These are phyloP conservation scores for Neolentinus lepideus DNA, from an alignment of 1,284 basidiomycete species.

Conservation along the genomic window DNA sequence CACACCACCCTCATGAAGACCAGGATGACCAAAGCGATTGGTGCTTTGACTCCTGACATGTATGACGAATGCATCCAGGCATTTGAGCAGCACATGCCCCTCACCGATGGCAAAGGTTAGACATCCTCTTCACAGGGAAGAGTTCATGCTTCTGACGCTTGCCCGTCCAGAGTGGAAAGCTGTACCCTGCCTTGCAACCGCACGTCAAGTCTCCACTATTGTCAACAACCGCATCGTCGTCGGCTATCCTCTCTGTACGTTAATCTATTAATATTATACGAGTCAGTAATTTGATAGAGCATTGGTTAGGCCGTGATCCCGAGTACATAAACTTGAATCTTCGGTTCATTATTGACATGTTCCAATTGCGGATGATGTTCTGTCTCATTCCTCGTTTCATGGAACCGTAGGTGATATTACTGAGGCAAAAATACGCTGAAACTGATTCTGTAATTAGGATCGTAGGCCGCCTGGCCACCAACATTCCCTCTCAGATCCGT, in stretches of 20 bases:
- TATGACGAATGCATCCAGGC: slow-evolving; percentile 13
- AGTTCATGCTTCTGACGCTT: background rate
- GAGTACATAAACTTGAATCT: background rate
- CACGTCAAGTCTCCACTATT: background rate
- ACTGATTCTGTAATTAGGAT: background rate
- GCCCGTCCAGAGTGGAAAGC: slow-evolving; percentile 22
- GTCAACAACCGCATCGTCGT: slow-evolving; percentile 29
- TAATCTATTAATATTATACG: background rate
- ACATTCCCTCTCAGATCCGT: background rate
- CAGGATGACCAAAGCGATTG: slow-evolving; percentile 13
- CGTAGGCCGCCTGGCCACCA: background rate
- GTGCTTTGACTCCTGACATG: slow-evolving; percentile 10
- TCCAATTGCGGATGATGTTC: background rate
- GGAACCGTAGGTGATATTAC: background rate
- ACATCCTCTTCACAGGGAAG: background rate
- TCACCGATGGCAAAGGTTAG: slow-evolving; percentile 7
- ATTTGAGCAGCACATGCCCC: background rate
- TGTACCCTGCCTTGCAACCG: slow-evolving; percentile 9
- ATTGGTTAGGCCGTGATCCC: background rate
- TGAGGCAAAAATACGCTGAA: background rate
- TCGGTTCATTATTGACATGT: background rate
- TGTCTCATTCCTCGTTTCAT: background rate
- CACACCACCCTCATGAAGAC: slow-evolving; percentile 10
- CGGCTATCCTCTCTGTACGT: slow-evolving; percentile 31
- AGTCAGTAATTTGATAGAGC: background rate